Conservation (phyloP, 2,329 filamentous ascomycete genomes). For the Trichoderma sp. region DNA sequence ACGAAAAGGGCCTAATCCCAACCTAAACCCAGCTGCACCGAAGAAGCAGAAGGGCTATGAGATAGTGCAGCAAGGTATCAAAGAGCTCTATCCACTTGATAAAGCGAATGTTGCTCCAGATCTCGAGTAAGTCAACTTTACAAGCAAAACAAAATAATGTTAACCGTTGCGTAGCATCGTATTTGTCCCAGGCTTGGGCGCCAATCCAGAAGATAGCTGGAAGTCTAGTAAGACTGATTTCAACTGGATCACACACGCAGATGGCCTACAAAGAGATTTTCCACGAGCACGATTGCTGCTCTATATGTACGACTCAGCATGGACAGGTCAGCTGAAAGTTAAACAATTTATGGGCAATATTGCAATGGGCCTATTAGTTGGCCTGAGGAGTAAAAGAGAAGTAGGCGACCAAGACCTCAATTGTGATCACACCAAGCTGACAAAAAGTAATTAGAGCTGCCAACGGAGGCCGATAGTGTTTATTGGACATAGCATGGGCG, state of each 20-base stretch:
- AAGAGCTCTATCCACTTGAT: conserved; percentile 36
- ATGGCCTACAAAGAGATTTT: conserved; percentile 39
- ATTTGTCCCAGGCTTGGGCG: conserved; percentile 41
- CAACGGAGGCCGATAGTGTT: conserved; percentile 37
- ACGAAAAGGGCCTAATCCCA: conserved; percentile 1
- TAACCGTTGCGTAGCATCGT: conserved; percentile 33
- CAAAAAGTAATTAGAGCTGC: background rate
- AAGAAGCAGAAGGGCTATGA: conserved; percentile 35
- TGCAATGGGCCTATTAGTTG: conserved; percentile 36
- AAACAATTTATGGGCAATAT: conserved; percentile 41
- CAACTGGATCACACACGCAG: conserved; percentile 39
- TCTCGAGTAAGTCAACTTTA: conserved; percentile 30
- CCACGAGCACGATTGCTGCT: conserved; percentile 39
- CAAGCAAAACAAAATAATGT: background rate
- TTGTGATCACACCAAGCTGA: background rate
- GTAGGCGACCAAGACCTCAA: conserved; percentile 22
- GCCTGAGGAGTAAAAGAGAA: conserved; percentile 35
- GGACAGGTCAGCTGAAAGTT: conserved; percentile 40
- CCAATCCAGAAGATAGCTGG: conserved; percentile 40
- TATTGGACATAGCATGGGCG: conserved; percentile 45
- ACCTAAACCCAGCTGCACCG: background rate
- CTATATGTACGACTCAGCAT: conserved; percentile 42
- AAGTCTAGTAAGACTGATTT: conserved; percentile 36
- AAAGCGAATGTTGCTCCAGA: conserved; percentile 30
- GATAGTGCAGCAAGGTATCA: conserved; percentile 38